These are phyloP conservation scores for Actinomortierella ambigua DNA, from an alignment of 371 early-diverging fungal genomes.

Conservation along the genomic window DNA sequence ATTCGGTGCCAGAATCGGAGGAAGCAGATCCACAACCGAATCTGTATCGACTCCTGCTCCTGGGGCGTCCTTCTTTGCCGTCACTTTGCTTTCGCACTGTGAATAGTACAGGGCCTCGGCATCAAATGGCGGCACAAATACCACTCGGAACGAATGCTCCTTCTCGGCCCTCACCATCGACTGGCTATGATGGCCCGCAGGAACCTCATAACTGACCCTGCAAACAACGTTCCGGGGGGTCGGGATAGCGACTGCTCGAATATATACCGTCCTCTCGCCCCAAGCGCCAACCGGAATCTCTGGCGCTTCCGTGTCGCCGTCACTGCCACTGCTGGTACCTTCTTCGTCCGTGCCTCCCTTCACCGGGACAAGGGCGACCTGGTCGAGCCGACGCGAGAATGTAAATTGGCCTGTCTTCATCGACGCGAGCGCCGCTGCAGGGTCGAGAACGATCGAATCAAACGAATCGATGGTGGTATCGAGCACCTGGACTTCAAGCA, in stretches of 20 bases:
- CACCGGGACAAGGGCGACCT: slow-evolving; percentile 5
- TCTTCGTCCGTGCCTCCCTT: no score
- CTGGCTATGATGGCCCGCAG: slow-evolving; percentile 17
- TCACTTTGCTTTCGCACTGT: slow-evolving; percentile 2
- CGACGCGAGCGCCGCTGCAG: slow-evolving; percentile 5
- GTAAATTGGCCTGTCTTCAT: not conserved
- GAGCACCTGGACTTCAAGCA: slow-evolving; percentile 34
- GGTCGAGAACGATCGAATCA: slow-evolving; percentile 32
- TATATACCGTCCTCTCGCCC: slow-evolving; percentile 31
- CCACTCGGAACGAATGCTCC: slow-evolving; percentile 31
- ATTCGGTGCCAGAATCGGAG: slow-evolving; percentile 20
- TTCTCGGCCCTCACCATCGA: slow-evolving; percentile 31
- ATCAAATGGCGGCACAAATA: slow-evolving; percentile 41
- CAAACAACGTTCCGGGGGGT: slow-evolving; percentile 36
- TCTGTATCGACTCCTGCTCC: not conserved
- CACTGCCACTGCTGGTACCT: not conserved
- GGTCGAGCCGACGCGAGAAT: slow-evolving; percentile 6
- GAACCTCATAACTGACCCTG: slow-evolving; percentile 35
- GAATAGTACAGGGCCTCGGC: slow-evolving; percentile 30
- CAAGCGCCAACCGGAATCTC: slow-evolving; percentile 30
- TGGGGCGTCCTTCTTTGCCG: no score
- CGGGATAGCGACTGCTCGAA: slow-evolving; percentile 36
- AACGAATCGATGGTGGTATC: slow-evolving; percentile 40
- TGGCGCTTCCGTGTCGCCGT: not conserved
- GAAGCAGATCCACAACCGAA: not conserved